Evolutionary conservation across 257 asterid genomes (phyloP), one percentile per base, ranked within the genome.

Genomic region (Datura wrightii): DNA sequence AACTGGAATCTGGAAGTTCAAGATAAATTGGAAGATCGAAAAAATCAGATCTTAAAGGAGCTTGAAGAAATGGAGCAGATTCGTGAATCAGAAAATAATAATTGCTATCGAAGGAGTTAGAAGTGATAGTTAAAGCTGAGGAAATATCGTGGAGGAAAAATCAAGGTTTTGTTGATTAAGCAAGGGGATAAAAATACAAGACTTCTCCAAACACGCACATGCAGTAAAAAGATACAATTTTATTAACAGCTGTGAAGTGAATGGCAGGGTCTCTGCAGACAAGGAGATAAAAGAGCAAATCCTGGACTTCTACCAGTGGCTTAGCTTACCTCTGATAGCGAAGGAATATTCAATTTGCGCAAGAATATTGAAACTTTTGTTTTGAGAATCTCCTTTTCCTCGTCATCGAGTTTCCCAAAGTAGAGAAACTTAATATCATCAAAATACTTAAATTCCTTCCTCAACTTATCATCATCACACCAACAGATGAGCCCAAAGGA

Each of bases 401-500:
- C 92, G 85, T 86, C 87, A 80, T 84, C 83, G 59, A 92, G 92
- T 82, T 92, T 82, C 65, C 94, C 95, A 59, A 94, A 93, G 83
- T 89, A 83, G 31, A 96, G 89, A 84, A 96, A 88, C 84, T 94
- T 92, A 74, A 96, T 86, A 85, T 92, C 91, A 10, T 89, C 86
- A 76, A 87, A 89, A 88, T 93, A 84, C 87, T 87, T 91, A 85
- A 96, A 94, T 82, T 93, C 97, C 86, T 67, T 89, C 71, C 90
- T 88, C 79, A 96, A 86, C 55, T 60, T 82, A 44, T 91, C 92
- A 87, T 94, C 94, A 90, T 94, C 98, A 71, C 92, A 92, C 98
- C 98, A 94, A 86, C 98, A 96, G 85, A 93, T 69, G 6, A 91
- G 87, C 82, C 99, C 98, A 92, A 88, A 94, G 24, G 94, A 93